A percentile compares a stretch with the other conserved stretches of the same genome.
phyloP scores from a whole-genome alignment of 2,329 filamentous ascomycete species.

The Westerdykella sp. region DNA sequence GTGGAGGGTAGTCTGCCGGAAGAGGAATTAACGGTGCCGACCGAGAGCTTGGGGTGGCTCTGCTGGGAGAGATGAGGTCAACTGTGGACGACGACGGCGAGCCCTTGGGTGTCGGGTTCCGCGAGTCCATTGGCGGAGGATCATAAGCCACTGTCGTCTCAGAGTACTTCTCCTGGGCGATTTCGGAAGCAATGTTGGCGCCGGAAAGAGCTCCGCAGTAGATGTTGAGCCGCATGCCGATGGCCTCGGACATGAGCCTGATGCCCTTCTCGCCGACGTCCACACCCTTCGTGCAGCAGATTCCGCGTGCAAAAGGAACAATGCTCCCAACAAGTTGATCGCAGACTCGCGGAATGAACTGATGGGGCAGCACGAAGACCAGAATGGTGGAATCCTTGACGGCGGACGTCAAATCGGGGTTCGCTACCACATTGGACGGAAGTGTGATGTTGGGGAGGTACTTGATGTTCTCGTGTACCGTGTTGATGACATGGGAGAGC shows the following conservation, averaged over 20 bases:
- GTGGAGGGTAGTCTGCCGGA: slow-evolving; percentile 73
- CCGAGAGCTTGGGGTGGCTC: slow-evolving; percentile 51
- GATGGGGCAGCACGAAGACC: slow-evolving; percentile 93
- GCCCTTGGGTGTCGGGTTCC: slow-evolving; percentile 57
- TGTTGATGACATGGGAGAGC: slow-evolving; percentile 87
- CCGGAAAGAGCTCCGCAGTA: slow-evolving; percentile 95
- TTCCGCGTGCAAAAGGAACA: slow-evolving; percentile 82
- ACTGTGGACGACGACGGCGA: slow-evolving; percentile 46
- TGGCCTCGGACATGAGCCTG: slow-evolving; percentile 88
- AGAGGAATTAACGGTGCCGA: slow-evolving; percentile 68
- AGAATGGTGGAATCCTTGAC: slow-evolving; percentile 82
- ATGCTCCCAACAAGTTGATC: slow-evolving; percentile 81
- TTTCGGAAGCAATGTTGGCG: slow-evolving; percentile 93
- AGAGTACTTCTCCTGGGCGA: slow-evolving; percentile 91
- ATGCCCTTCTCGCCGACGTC: slow-evolving; percentile 83
- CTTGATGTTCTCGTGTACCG: slow-evolving; percentile 91
- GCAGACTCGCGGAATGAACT: slow-evolving; percentile 87
- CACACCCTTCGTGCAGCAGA: slow-evolving; percentile 98
- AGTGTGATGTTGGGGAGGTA: slow-evolving; percentile 87
- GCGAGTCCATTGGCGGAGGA: slow-evolving; percentile 80
- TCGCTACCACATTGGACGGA: slow-evolving; percentile 76
- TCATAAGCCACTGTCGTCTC: slow-evolving; percentile 97
- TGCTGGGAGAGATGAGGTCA: slow-evolving; percentile 48
- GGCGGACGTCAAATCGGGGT: slow-evolving; percentile 71
- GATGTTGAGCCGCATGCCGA: slow-evolving; percentile 83